Conservation (phyloP, 2,329 filamentous ascomycete genomes). For the Colletotrichum tabaci region DNA sequence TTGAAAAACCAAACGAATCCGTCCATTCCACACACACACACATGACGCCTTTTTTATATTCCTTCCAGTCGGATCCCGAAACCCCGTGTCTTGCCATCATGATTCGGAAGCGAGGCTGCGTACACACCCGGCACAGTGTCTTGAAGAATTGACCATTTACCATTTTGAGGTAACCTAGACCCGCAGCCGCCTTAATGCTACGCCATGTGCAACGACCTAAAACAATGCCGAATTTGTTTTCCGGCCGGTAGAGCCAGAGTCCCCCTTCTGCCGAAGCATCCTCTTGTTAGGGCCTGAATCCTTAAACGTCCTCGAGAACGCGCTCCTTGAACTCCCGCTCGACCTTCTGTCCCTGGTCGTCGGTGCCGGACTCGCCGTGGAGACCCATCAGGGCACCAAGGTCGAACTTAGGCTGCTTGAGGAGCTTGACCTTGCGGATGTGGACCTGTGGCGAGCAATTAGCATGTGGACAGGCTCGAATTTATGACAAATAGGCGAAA, state of each 20-base stretch:
- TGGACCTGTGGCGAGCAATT: constrained; percentile 81
- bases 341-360: constrained; percentile 98
- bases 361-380: constrained; percentile 96
- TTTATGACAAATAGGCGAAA: not conserved
- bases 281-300: constrained; percentile 57
- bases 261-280: constrained; percentile 56
- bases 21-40: constrained; percentile 37
- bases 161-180: constrained; percentile 55
- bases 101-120: constrained; percentile 39
- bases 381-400: constrained; percentile 95
- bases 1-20: constrained; percentile 27
- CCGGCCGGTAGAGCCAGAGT: constrained; percentile 42
- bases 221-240: constrained; percentile 53
- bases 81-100: constrained; percentile 38
- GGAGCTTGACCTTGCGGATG: constrained; percentile 99
- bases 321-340: constrained; percentile 99
- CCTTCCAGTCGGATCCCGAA: constrained; percentile 32
- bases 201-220: constrained; percentile 61
- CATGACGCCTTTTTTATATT: constrained; percentile 32
- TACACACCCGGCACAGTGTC: constrained; percentile 34
- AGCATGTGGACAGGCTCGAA: constrained; percentile 45
- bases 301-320: constrained; percentile 94
- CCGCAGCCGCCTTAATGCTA: constrained; percentile 60
- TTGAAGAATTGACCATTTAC: constrained; percentile 44
- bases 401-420: constrained; percentile 99